Conservation (phyloP, 2,329 filamentous ascomycete genomes). For the Colletotrichum sp. region DNA sequence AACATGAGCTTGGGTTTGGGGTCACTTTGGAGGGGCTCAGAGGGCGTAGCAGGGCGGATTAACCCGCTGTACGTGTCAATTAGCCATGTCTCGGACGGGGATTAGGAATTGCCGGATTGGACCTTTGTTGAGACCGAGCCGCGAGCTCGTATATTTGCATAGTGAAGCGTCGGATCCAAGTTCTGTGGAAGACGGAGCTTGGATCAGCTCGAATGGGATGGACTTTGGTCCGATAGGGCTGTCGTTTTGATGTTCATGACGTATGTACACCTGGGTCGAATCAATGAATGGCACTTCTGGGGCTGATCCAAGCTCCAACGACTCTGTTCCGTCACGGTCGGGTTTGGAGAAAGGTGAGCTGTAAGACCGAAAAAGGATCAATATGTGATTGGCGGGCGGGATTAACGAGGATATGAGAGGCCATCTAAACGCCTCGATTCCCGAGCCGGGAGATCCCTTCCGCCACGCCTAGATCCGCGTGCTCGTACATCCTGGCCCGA, state of each 20-base stretch:
- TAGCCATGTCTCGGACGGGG: neutral
- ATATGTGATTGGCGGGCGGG: neutral
- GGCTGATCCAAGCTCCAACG: neutral
- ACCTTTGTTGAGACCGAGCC: neutral
- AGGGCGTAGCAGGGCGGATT: neutral
- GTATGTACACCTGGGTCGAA: neutral
- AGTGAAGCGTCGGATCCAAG: neutral
- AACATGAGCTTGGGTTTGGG: neutral
- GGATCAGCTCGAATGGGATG: neutral
- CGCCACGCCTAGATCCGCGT: neutral
- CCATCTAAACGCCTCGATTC: neutral
- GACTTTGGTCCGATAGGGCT: neutral
- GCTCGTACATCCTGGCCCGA: neutral
- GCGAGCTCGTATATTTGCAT: neutral
- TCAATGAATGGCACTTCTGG: neutral
- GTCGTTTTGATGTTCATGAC: neutral
- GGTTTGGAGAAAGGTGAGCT: neutral
- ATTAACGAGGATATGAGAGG: neutral
- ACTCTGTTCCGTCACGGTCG: neutral
- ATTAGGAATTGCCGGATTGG: neutral
- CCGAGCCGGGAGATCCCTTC: neutral
- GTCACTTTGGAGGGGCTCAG: neutral
- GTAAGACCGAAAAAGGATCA: neutral
- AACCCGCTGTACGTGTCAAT: neutral
- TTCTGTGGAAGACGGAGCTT: neutral